Evolutionary conservation across 495 filamentous ascomycete genomes (phyloP).

Genomic region (Xanthoparmelia taractica): DNA sequence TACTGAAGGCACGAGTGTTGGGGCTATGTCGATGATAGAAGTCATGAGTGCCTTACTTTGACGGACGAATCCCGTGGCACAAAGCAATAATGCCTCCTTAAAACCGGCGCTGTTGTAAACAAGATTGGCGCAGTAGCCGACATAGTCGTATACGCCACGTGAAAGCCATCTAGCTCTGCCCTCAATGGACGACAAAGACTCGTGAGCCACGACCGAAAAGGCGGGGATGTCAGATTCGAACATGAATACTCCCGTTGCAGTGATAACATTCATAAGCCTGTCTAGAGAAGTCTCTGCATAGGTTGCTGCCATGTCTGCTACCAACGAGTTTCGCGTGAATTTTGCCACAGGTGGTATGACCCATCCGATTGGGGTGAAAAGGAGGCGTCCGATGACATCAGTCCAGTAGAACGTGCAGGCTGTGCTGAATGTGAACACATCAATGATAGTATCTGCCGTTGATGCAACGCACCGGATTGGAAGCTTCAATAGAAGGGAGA

Average conservation of each 20-base stretch:
- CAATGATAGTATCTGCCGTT: conserved; percentile 61
- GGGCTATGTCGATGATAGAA: background rate
- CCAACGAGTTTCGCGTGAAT: conserved; percentile 31
- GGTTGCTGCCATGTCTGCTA: conserved; percentile 19
- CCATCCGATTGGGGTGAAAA: conserved; percentile 39
- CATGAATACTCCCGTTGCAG: conserved; percentile 20
- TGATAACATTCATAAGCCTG: conserved; percentile 19
- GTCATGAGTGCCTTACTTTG: background rate
- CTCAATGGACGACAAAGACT: conserved; percentile 46
- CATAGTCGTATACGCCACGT: background rate
- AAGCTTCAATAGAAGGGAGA: conserved; percentile 57
- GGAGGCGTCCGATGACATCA: conserved; percentile 37
- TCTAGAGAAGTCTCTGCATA: conserved; percentile 31
- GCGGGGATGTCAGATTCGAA: conserved; percentile 49
- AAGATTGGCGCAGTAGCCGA: background rate
- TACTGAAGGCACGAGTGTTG: conserved; percentile 3
- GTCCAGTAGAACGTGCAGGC: conserved; percentile 50
- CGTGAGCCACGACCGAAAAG: conserved; percentile 55
- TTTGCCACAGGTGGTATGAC: conserved; percentile 38
- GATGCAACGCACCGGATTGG: conserved; percentile 63
- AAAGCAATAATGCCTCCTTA: background rate
- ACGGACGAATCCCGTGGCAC: background rate
- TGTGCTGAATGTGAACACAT: conserved; percentile 49
- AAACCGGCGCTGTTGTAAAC: conserved; percentile 7
- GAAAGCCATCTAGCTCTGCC: conserved; percentile 32